A percentile compares a stretch with the other conserved stretches of the same genome.
phyloP scores from a whole-genome alignment of 768 basidiomycete genomes.

The Tylopilus plumbeoviolaceoides region DNA sequence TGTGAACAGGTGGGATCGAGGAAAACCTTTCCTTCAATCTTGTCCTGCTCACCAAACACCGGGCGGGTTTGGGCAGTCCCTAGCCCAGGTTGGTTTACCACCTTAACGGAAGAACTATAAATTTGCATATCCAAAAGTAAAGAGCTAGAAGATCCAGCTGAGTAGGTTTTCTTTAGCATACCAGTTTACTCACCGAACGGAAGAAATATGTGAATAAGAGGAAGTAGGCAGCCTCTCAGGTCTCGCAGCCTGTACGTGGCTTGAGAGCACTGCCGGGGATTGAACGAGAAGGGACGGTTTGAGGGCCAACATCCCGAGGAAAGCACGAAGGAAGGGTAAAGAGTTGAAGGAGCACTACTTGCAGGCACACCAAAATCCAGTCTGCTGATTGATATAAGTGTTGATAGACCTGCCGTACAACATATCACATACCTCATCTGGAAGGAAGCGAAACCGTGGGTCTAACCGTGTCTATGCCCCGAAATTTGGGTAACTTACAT shows the following conservation, averaged over 20 bases:
- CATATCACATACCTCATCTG: conserved; percentile 8
- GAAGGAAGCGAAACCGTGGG: conserved; percentile 5
- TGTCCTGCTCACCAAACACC: conserved; percentile 60
- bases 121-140: conserved; percentile 57
- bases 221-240: conserved; percentile 12
- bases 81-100: conserved; percentile 31
- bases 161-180: not conserved
- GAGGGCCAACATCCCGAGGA: conserved; percentile 16
- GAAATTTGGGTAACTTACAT: conserved; percentile 2
- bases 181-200: conserved; percentile 40
- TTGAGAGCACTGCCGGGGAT: conserved; percentile 24
- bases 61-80: conserved; percentile 32
- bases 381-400: conserved; percentile 16
- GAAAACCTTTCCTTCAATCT: conserved; percentile 54
- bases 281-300: conserved; percentile 20
- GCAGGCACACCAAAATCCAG: not conserved
- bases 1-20: conserved; percentile 50
- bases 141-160: conserved; percentile 34
- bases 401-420: conserved; percentile 22
- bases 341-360: not conserved
- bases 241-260: conserved; percentile 31
- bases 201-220: conserved; percentile 43
- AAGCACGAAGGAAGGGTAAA: not conserved
- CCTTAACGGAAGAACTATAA: conserved; percentile 57
- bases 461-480: not conserved